Evolutionary conservation across 2,329 filamentous ascomycete genomes (phyloP).

Genomic region (Chrysosporium queenslandicum): DNA sequence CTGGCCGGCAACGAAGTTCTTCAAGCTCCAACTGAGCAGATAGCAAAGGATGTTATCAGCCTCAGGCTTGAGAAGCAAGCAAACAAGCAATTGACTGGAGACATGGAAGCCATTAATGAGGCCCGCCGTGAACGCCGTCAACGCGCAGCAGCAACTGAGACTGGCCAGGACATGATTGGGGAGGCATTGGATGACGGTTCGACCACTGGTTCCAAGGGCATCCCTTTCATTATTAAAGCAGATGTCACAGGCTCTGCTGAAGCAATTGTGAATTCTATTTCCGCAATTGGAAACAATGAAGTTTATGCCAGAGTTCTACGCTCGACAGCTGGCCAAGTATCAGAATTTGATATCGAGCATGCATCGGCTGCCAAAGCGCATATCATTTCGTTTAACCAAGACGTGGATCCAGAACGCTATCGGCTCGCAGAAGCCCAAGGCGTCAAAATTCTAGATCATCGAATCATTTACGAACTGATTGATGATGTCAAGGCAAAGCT

Average conservation of each 20-base stretch:
- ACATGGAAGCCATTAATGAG: slow-evolving; percentile 70
- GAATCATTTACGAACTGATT: slow-evolving; percentile 48
- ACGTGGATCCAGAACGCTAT: slow-evolving; percentile 56
- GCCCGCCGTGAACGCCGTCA: slow-evolving; percentile 50
- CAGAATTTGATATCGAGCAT: slow-evolving; percentile 81
- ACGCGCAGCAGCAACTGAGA: slow-evolving; percentile 24
- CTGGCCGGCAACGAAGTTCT: slow-evolving; percentile 78
- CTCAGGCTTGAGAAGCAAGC: slow-evolving; percentile 65
- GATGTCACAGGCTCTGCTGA: slow-evolving; percentile 93
- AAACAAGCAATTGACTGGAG: slow-evolving; percentile 52
- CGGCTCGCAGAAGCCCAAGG: slow-evolving; percentile 59
- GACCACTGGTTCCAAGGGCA: slow-evolving; percentile 42
- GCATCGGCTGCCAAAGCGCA: slow-evolving; percentile 65
- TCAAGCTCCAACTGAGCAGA: slow-evolving; percentile 67
- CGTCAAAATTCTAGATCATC: slow-evolving; percentile 74
- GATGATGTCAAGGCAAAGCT: slow-evolving; percentile 48
- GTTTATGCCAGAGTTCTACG: slow-evolving; percentile 67
- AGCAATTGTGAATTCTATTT: slow-evolving; percentile 68
- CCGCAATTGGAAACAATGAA: slow-evolving; percentile 73
- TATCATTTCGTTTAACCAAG: slow-evolving; percentile 78
- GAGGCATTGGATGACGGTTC: slow-evolving; percentile 23
- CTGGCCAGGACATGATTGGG: slow-evolving; percentile 29
- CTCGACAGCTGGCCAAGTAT: slow-evolving; percentile 65
- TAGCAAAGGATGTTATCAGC: slow-evolving; percentile 65
- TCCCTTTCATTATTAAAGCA: slow-evolving; percentile 81